A percentile compares a stretch with the other conserved stretches of the same genome.
These are phyloP conservation scores for Fusarium foetens DNA, from an alignment of 2,329 filamentous ascomycete species.

Conservation along the genomic window DNA sequence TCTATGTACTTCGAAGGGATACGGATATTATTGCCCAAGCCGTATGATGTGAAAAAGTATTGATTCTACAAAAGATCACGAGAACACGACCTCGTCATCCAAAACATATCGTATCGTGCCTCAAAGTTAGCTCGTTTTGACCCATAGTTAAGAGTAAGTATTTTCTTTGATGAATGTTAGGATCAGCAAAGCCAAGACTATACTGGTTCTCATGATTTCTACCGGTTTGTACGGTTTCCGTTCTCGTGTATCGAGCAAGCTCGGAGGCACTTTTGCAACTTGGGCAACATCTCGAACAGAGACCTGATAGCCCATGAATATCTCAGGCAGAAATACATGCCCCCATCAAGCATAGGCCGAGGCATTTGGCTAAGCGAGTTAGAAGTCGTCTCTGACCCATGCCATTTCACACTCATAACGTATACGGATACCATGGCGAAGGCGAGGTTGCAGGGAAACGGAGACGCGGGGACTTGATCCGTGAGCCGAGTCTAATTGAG, in stretches of 20 bases:
- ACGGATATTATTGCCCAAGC: background rate
- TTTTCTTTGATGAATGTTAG: background rate
- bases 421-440: background rate
- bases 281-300: background rate
- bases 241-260: background rate
- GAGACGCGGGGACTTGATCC: constrained; percentile 25
- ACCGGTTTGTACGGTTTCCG: background rate
- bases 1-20: too few species aligned
- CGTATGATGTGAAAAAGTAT: background rate
- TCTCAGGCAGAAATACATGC: constrained; percentile 1
- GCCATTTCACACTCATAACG: background rate
- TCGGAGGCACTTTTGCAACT: constrained; percentile 8
- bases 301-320: background rate
- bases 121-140: background rate
- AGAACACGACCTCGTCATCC: background rate
- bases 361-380: constrained; percentile 10
- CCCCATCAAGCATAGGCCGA: background rate
- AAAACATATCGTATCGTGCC: background rate
- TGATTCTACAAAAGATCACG: background rate
- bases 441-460: constrained; percentile 5
- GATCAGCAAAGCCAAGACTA: background rate
- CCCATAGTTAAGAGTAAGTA: background rate
- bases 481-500: constrained; percentile 11
- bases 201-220: background rate
- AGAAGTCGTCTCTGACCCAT: constrained; percentile 1